Evolutionary conservation across 805 yeast species (phyloP).

Genomic region (Myxozyma sirexii): DNA sequence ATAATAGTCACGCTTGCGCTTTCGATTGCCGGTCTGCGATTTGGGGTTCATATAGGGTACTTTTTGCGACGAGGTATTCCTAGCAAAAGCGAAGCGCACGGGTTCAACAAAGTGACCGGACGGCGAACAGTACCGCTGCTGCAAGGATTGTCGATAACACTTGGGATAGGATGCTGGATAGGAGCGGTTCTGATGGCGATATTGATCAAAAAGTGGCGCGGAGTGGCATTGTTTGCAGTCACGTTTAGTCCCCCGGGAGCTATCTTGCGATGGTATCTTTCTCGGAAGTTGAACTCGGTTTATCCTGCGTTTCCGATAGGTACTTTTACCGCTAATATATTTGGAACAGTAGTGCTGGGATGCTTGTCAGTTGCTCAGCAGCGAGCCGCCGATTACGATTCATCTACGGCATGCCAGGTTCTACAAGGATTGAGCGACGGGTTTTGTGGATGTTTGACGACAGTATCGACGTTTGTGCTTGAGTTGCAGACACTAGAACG

Average conservation of each 20-base stretch:
- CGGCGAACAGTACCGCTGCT: not conserved
- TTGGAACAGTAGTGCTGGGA: conserved; percentile 30
- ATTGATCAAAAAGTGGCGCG: conserved; percentile 33
- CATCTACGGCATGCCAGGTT: conserved; percentile 25
- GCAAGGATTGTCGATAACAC: conserved; percentile 10
- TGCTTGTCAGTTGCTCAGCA: conserved; percentile 12
- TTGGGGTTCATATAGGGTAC: conserved; percentile 33
- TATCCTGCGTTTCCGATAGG: conserved; percentile 33
- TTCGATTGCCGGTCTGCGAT: conserved; percentile 29
- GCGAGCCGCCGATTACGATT: not conserved
- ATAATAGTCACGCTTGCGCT: conserved; percentile 32
- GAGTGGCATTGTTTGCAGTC: conserved; percentile 30
- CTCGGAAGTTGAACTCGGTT: conserved; percentile 29
- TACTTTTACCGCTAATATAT: conserved; percentile 35
- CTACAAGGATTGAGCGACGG: conserved; percentile 35
- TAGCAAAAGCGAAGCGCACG: not conserved
- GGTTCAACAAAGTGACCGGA: conserved; percentile 9
- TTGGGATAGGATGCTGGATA: conserved; percentile 34
- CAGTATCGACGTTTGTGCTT: conserved; percentile 35
- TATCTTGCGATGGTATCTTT: conserved; percentile 29
- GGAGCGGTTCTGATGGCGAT: conserved; percentile 33
- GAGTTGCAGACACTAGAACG: conserved; percentile 29
- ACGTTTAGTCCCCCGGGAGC: conserved; percentile 36
- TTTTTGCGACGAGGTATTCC: not conserved
- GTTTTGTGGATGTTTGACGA: conserved; percentile 35